phyloP scores from a whole-genome alignment of 2,329 filamentous ascomycete genomes.

The Nothopassalora personata region DNA sequence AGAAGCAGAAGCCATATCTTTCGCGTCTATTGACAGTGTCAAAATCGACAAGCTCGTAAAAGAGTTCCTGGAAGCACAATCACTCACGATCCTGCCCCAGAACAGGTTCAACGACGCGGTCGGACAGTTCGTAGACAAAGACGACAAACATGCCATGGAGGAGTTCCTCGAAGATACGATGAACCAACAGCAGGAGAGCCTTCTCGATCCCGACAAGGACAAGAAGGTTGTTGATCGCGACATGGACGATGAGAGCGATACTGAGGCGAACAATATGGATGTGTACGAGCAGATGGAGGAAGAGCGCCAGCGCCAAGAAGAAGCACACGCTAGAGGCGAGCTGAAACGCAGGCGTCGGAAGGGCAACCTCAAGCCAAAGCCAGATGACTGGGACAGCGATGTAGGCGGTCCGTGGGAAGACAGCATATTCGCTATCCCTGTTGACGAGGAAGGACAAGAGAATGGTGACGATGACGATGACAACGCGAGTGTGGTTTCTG shows the following conservation, averaged over 20 bases:
- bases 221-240: constrained; percentile 55
- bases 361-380: constrained; percentile 56
- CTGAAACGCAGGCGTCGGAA: constrained; percentile 50
- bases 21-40: constrained; percentile 57
- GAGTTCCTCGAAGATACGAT: constrained; percentile 44
- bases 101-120: constrained; percentile 92
- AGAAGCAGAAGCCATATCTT: constrained; percentile 55
- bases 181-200: constrained; percentile 39
- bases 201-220: constrained; percentile 57
- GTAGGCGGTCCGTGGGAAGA: constrained; percentile 82
- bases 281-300: constrained; percentile 54
- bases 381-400: constrained; percentile 82
- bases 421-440: constrained; percentile 60
- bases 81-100: constrained; percentile 85
- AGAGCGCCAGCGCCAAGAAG: constrained; percentile 56
- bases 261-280: constrained; percentile 49
- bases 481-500: constrained; percentile 24
- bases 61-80: constrained; percentile 81
- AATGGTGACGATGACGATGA: constrained; percentile 43
- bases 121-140: constrained; percentile 86
- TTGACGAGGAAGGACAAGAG: constrained; percentile 43
- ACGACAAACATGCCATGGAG: constrained; percentile 84
- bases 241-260: constrained; percentile 66
- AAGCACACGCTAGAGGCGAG: constrained; percentile 62
- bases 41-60: constrained; percentile 85